Conservation (phyloP, 257 asterid species). For the Solanum pimpinellifolium region DNA sequence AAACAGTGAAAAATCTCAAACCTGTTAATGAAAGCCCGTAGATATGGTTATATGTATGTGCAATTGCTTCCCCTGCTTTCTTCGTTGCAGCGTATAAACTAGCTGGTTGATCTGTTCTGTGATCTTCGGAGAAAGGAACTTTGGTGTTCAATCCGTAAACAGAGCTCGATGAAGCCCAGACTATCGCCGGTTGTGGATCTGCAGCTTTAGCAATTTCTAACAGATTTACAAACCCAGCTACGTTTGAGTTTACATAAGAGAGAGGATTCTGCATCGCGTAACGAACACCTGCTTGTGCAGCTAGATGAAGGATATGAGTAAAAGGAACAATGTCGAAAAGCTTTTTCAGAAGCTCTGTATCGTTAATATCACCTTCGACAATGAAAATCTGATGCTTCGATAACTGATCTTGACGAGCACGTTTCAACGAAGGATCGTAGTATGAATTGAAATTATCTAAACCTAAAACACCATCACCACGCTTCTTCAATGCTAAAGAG, state of each 20-base stretch:
- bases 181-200: conserved; percentile 90
- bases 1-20: conserved; percentile 77
- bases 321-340: conserved; percentile 80
- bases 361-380: conserved; percentile 74
- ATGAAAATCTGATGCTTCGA: conserved; percentile 35
- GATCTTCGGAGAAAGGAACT: conserved; percentile 63
- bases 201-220: conserved; percentile 67
- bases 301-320: conserved; percentile 65
- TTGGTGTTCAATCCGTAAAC: conserved; percentile 72
- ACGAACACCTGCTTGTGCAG: conserved; percentile 98
- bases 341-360: conserved; percentile 37
- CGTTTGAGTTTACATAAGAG: conserved; percentile 58
- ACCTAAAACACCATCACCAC: conserved; percentile 92
- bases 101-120: conserved; percentile 81
- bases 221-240: conserved; percentile 79
- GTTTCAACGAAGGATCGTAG: conserved; percentile 68
- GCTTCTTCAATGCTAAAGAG: conserved; percentile 59
- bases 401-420: conserved; percentile 49
- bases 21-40: conserved; percentile 83
- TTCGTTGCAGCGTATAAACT: conserved; percentile 94
- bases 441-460: conserved; percentile 82
- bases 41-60: conserved; percentile 81
- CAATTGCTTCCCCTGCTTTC: conserved; percentile 92
- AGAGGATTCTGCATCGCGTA: conserved; percentile 92
- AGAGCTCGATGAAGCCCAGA: conserved; percentile 90